Conservation (phyloP, 2,329 filamentous ascomycete genomes). For the Venturia nashicola region DNA sequence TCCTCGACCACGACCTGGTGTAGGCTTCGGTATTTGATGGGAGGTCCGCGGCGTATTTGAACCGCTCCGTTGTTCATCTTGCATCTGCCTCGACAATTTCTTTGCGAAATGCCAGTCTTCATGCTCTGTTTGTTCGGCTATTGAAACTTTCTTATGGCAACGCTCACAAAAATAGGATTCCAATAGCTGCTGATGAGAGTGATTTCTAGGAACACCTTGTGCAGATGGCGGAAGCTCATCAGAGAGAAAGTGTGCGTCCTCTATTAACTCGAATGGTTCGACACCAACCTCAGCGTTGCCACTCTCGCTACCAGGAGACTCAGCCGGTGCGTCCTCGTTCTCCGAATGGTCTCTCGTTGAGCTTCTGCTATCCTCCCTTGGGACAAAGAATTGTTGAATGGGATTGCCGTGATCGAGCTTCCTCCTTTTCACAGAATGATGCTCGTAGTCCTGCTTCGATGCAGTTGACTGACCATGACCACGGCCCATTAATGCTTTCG, state of each 20-base stretch:
- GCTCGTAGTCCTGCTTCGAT: slow-evolving; percentile 9
- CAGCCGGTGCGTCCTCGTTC: background rate
- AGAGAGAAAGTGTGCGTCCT: background rate
- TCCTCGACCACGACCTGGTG: background rate
- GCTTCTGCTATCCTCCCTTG: slow-evolving; percentile 2
- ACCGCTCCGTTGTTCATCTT: slow-evolving; percentile 24
- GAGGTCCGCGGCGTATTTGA: slow-evolving; percentile 18
- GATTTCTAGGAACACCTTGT: slow-evolving; percentile 7
- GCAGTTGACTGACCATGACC: slow-evolving; percentile 14
- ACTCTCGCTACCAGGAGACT: background rate
- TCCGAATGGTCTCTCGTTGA: background rate
- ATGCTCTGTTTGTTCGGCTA: slow-evolving; percentile 57
- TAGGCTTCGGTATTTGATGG: slow-evolving; percentile 12
- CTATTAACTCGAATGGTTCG: background rate
- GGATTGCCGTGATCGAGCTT: slow-evolving; percentile 20
- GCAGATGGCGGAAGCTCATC: slow-evolving; percentile 5
- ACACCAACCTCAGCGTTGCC: background rate
- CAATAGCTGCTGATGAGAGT: slow-evolving; percentile 16
- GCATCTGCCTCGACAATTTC: slow-evolving; percentile 56
- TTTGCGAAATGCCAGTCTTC: slow-evolving; percentile 91
- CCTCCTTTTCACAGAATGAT: slow-evolving; percentile 22
- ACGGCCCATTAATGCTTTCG: slow-evolving; percentile 31
- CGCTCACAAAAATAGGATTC: slow-evolving; percentile 45
- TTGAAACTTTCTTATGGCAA: slow-evolving; percentile 51
- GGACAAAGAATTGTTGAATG: slow-evolving; percentile 9